Conservation (phyloP, 2,329 filamentous ascomycete species). For the Thyridium curvatum region DNA sequence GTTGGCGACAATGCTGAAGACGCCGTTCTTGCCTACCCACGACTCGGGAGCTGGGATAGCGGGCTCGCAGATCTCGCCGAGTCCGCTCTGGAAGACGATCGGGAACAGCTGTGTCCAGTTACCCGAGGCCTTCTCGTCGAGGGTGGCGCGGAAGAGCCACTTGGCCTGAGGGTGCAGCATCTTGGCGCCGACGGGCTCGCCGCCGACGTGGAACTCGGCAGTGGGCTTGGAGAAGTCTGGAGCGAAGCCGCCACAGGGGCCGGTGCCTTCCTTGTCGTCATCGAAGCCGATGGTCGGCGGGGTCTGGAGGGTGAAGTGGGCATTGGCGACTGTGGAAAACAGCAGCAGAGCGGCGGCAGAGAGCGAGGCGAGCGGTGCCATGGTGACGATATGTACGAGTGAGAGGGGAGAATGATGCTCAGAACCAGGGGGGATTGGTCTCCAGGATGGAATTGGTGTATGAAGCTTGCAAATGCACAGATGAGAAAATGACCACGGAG, state of each 20-base stretch:
- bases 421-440: too few species aligned
- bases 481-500: too few species aligned
- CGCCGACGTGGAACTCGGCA: constrained; percentile 50
- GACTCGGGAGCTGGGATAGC: constrained; percentile 38
- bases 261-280: constrained; percentile 35
- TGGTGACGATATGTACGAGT: constrained; percentile 15
- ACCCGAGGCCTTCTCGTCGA: constrained; percentile 35
- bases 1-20: constrained; percentile 44
- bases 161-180: constrained; percentile 45
- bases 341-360: constrained; percentile 22
- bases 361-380: constrained; percentile 30
- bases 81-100: constrained; percentile 46
- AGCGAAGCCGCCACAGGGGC: constrained; percentile 49
- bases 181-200: constrained; percentile 42
- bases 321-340: constrained; percentile 32
- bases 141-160: constrained; percentile 53
- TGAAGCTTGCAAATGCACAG: too few species aligned
- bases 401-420: too few species aligned
- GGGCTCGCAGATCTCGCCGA: constrained; percentile 48
- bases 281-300: constrained; percentile 41
- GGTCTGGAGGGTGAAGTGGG: constrained; percentile 49
- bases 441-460: too few species aligned
- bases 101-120: constrained; percentile 51
- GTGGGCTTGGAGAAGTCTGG: constrained; percentile 32
- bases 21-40: constrained; percentile 49